Conservation (phyloP, 371 early-diverging fungal genomes). For the Lichtheimia ornata region DNA sequence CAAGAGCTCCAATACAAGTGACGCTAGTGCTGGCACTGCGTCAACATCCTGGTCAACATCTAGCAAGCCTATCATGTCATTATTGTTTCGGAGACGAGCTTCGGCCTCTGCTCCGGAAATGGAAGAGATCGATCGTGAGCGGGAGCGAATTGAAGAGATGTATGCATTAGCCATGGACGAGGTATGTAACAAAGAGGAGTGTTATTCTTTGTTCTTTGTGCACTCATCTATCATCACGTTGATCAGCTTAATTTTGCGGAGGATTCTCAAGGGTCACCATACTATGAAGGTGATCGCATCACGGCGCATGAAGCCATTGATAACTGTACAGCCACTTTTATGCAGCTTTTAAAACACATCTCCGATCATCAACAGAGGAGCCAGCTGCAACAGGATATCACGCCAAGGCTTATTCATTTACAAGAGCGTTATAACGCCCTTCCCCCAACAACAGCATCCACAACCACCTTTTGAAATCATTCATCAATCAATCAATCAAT, state of each 20-base stretch:
- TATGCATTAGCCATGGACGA: slow-evolving; percentile 19
- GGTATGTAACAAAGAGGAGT: background rate
- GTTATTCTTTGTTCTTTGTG: background rate
- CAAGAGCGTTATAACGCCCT: slow-evolving; percentile 26
- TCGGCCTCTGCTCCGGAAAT: slow-evolving; percentile 8
- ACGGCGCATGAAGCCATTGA: slow-evolving; percentile 40
- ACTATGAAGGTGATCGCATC: slow-evolving; percentile 39
- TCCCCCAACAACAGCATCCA: slow-evolving; percentile 14
- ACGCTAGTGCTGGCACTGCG: background rate
- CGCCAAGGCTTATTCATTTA: slow-evolving; percentile 28
- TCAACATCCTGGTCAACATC: background rate
- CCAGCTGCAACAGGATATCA: slow-evolving; percentile 26
- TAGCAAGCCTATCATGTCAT: too few relatives aligned
- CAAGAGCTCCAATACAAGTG: slow-evolving; percentile 4
- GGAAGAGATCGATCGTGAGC: slow-evolving; percentile 13
- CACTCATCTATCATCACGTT: background rate
- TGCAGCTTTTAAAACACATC: slow-evolving; percentile 24
- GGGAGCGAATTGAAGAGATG: slow-evolving; percentile 5
- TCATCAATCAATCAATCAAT: too few relatives aligned
- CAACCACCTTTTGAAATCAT: background rate
- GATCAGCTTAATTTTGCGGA: slow-evolving; percentile 28
- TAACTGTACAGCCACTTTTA: slow-evolving; percentile 26
- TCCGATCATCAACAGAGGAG: slow-evolving; percentile 15
- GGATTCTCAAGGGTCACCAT: slow-evolving; percentile 34
- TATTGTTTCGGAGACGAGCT: slow-evolving; percentile 14